phyloP scores from a whole-genome alignment of 257 asterid genomes.

The Nicotiana attenuata region DNA sequence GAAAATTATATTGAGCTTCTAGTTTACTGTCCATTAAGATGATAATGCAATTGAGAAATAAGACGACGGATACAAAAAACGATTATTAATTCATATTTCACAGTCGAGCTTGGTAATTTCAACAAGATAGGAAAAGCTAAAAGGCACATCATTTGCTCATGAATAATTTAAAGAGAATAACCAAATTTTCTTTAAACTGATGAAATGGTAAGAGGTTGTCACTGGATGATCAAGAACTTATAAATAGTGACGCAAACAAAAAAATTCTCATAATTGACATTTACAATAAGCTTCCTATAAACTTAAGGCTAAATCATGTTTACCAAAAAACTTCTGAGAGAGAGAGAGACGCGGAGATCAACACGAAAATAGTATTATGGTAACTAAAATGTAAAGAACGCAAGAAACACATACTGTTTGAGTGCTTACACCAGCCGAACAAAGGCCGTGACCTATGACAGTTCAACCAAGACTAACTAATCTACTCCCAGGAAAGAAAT shows the following conservation, averaged over 20 bases:
- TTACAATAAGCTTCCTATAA: not conserved
- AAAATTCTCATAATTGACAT: not conserved
- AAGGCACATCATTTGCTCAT: not conserved
- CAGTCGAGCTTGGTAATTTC: not conserved
- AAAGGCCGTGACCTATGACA: not conserved
- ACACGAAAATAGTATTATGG: not conserved
- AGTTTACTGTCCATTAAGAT: not conserved
- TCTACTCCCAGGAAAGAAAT: not conserved
- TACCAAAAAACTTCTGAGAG: not conserved
- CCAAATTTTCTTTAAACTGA: not conserved
- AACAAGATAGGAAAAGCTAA: not conserved
- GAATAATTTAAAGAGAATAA: not conserved
- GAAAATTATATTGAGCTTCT: constrained; percentile 8
- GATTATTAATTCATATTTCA: not conserved
- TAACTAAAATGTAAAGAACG: not conserved
- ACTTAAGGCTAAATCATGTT: not conserved
- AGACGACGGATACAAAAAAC: not conserved
- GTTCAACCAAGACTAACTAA: not conserved
- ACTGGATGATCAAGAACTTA: not conserved
- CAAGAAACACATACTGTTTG: not conserved
- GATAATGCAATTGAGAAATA: not conserved
- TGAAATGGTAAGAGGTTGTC: not conserved
- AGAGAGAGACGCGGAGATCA: not conserved
- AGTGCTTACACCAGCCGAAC: constrained; percentile 1
- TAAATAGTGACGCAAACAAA: not conserved